Evolutionary conservation across 1,139 yeast genomes (phyloP).

Genomic region (Lodderomyces margitis): DNA sequence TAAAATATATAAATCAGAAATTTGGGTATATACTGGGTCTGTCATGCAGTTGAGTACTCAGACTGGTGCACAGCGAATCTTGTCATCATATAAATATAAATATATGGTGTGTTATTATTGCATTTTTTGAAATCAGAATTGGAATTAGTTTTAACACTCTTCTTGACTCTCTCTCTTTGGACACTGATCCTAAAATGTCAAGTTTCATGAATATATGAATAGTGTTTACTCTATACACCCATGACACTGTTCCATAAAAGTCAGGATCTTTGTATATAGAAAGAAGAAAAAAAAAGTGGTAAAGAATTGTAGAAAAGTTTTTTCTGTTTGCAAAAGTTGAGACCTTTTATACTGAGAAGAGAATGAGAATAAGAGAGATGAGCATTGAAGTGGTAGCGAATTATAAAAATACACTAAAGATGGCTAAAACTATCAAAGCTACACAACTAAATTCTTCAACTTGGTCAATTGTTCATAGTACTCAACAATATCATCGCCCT

Average conservation of each 20-base stretch:
- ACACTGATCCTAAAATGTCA: too few relatives aligned
- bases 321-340: neutral
- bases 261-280: neutral
- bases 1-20: conserved; percentile 26
- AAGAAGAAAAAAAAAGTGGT: neutral
- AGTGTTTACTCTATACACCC: neutral
- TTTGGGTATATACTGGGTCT: conserved; percentile 46
- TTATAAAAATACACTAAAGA: too few relatives aligned
- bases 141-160: too few relatives aligned
- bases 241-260: neutral
- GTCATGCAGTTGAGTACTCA: conserved; percentile 42
- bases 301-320: neutral
- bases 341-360: neutral
- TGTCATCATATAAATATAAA: conserved; percentile 27
- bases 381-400: conserved; percentile 1
- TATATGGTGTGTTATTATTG: neutral
- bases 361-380: too few relatives aligned
- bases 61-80: conserved; percentile 49
- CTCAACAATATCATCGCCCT: conserved; percentile 14
- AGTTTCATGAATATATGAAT: neutral
- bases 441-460: conserved; percentile 12
- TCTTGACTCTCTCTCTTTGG: neutral
- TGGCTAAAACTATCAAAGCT: neutral
- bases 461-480: conserved; percentile 15
- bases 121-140: too few relatives aligned